Base-by-base conservation (phyloP, 2,329 filamentous ascomycete species). In the Ophiostoma ulmi region DNA sequence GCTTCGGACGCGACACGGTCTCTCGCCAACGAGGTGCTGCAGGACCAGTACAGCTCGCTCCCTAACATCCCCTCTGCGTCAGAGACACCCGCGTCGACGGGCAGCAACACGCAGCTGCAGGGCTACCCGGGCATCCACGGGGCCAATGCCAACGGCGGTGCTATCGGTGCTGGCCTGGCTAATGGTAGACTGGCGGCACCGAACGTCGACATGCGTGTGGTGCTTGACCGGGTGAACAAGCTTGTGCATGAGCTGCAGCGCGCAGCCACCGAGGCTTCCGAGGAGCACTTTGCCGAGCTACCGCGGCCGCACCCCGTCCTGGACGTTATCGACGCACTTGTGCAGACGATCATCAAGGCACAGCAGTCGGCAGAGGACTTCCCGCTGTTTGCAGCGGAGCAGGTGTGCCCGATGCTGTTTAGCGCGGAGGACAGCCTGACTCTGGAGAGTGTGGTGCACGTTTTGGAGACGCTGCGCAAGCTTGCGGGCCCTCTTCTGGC, bases 1-100 rank as follows among this genome's bases (percentile, higher is more conserved):
- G 79, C 84, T 1, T 89, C 87, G 1, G 88, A 90, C 75, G 83
- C 86, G 5, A 88, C 86, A 1, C 82, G 87, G 71, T 86, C 86
- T 7, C 80, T 90, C 70, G 85, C 87, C 26, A 89, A 89, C 72
- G 88, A 90, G 72, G 83, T 89, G 13, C 80, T 90, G 4, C 86
- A 88, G 74, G 88, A 90, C 52, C 84, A 87, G 72, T 90, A 86
- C 76, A 83, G 80, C 69, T 78, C 83, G 17, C 80, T 89, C n/a
- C 83, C 86, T 17, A 52, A 38, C 63, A 20, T 65, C 4, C 17
- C 63, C 20, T 65, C 63, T 11, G 63, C 63, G 14, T 39, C 63
- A 3, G 63, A 65, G 36, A 65, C 63, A 14, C 63, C 63, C 3
- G 63, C 20, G 8, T 39, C 63, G 36, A 17, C 36, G 17, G 63